Conservation (phyloP, 2,329 filamentous ascomycete genomes). For the Aulographum hederae region DNA sequence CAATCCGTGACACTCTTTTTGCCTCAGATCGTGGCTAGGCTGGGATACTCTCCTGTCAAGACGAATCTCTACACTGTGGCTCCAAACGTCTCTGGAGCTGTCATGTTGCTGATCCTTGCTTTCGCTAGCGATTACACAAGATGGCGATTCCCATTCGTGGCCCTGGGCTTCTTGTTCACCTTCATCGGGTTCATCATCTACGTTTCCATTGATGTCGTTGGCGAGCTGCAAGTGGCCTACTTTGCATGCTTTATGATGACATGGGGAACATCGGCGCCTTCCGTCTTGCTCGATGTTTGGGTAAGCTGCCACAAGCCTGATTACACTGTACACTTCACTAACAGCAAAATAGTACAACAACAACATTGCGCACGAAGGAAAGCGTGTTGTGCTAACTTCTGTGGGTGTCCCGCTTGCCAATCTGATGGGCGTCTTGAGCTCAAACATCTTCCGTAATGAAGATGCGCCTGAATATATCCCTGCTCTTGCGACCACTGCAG, state of each 20-base stretch:
- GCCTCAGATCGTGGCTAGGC: slow-evolving; percentile 35
- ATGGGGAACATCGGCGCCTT: slow-evolving; percentile 57
- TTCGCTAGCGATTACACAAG: slow-evolving; percentile 49
- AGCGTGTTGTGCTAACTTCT: slow-evolving; percentile 50
- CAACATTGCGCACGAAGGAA: slow-evolving; percentile 61
- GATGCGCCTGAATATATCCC: slow-evolving; percentile 42
- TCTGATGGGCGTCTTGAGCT: slow-evolving; percentile 52
- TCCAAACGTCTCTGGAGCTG: slow-evolving; percentile 57
- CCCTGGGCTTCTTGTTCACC: slow-evolving; percentile 53
- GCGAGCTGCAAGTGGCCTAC: slow-evolving; percentile 48
- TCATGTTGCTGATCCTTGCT: slow-evolving; percentile 53
- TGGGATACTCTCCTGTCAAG: slow-evolving; percentile 37
- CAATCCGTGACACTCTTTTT: slow-evolving; percentile 39
- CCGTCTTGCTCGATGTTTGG: slow-evolving; percentile 46
- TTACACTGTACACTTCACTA: too few species aligned
- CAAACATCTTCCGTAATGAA: slow-evolving; percentile 46
- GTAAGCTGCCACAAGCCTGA: too few species aligned
- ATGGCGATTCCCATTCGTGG: slow-evolving; percentile 58
- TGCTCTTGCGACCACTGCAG: slow-evolving; percentile 44
- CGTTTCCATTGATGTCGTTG: slow-evolving; percentile 44
- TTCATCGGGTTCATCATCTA: slow-evolving; percentile 68
- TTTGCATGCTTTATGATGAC: slow-evolving; percentile 71
- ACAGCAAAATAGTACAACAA: too few species aligned
- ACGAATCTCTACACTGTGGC: slow-evolving; percentile 73
- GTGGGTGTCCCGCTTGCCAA: slow-evolving; percentile 61